Evolutionary conservation across 768 basidiomycete genomes (phyloP).

Genomic region (Podaxis sp.): DNA sequence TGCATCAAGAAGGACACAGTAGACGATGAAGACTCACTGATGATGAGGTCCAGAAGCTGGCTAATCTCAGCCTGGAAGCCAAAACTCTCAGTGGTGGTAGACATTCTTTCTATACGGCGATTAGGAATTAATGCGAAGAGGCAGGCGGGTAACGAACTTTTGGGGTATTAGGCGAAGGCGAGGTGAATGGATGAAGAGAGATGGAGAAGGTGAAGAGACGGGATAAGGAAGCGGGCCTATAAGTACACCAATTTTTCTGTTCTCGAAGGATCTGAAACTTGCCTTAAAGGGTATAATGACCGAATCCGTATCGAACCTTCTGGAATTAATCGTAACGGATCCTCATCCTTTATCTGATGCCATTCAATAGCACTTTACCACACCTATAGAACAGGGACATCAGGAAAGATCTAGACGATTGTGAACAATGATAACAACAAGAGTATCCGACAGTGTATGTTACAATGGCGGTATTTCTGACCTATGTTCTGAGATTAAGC

Average conservation of each 20-base stretch:
- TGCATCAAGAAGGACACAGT: background rate
- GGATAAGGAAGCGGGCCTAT: constrained; percentile 23
- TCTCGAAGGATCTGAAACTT: constrained; percentile 49
- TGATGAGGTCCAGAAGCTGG: constrained; percentile 97
- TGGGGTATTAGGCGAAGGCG: constrained; percentile 14
- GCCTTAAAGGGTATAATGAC: constrained; percentile 32
- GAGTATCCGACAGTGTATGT: background rate
- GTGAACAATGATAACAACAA: background rate
- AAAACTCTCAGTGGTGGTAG: constrained; percentile 80
- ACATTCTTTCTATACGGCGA: constrained; percentile 22
- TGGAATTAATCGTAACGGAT: constrained; percentile 27
- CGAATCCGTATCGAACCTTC: constrained; percentile 35
- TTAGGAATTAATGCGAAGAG: constrained; percentile 3
- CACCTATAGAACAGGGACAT: background rate
- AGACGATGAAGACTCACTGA: constrained; percentile 56
- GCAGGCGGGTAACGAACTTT: constrained; percentile 13
- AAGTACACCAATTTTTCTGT: constrained; percentile 35
- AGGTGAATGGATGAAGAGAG: constrained; percentile 20
- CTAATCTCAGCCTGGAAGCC: constrained; percentile 99
- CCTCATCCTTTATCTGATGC: constrained; percentile 9
- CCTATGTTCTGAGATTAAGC: constrained; percentile 42
- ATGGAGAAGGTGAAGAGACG: constrained; percentile 20
- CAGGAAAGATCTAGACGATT: background rate
- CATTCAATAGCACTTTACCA: background rate
- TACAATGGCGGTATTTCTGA: constrained; percentile 31